Conservation (phyloP, 2,329 filamentous ascomycete genomes). For the Myrmaecium sp. region DNA sequence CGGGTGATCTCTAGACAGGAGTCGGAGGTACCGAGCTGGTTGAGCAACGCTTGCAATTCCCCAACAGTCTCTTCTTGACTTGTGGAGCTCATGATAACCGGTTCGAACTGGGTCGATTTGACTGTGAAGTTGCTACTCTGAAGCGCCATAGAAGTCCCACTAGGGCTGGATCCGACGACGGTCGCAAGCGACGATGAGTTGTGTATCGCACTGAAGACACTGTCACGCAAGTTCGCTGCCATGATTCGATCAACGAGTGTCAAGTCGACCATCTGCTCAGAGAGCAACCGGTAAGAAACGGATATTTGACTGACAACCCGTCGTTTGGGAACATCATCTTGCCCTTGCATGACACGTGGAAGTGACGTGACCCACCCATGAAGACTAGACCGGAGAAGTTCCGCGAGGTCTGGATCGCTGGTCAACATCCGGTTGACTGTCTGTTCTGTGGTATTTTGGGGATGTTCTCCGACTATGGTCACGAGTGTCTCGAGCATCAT, state of each 20-base stretch:
- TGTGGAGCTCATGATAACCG: constrained; percentile 40
- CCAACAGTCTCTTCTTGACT: constrained; percentile 49
- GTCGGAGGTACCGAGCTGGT: constrained; percentile 34
- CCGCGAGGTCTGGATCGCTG: constrained; percentile 44
- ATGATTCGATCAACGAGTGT: constrained; percentile 51
- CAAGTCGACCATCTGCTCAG: constrained; percentile 45
- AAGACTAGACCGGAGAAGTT: constrained; percentile 50
- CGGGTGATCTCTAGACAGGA: constrained; percentile 35
- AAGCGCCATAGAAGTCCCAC: no score
- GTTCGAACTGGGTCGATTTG: constrained; percentile 35
- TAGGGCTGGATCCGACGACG: no score
- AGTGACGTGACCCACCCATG: constrained; percentile 72
- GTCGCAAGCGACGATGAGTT: no score
- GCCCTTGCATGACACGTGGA: constrained; percentile 65
- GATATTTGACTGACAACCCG: constrained; percentile 60
- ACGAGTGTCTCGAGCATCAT: constrained; percentile 73
- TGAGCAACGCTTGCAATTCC: constrained; percentile 41
- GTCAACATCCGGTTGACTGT: constrained; percentile 43
- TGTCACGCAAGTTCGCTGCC: constrained; percentile 55
- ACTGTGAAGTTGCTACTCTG: no score
- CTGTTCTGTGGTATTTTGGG: constrained; percentile 25
- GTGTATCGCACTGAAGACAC: constrained; percentile 42
- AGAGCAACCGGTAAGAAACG: constrained; percentile 51
- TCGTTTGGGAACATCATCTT: constrained; percentile 63
- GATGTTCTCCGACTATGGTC: constrained; percentile 37